Evolutionary conservation across 768 basidiomycete species (phyloP).

Genomic region (Termitomyces sp.): DNA sequence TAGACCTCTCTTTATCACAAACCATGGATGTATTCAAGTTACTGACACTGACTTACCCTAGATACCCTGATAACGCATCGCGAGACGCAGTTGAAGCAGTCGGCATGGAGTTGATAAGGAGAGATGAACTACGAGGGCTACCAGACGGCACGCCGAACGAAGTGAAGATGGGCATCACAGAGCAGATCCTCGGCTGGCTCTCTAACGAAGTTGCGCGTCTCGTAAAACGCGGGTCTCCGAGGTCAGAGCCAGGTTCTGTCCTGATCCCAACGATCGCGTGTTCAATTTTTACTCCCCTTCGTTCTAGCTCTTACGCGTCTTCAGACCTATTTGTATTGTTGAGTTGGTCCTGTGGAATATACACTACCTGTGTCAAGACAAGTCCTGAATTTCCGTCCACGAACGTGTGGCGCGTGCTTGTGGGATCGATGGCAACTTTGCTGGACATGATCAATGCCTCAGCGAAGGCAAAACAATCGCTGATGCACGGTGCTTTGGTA

Average conservation of each 20-base stretch:
- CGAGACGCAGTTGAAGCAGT: slow-evolving; percentile 67
- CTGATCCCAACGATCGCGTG: neutral
- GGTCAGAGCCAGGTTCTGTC: slow-evolving; percentile 36
- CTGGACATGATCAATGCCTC: slow-evolving; percentile 57
- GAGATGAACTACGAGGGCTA: slow-evolving; percentile 50
- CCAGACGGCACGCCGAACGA: slow-evolving; percentile 33
- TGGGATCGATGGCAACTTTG: slow-evolving; percentile 52
- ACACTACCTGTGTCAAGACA: slow-evolving; percentile 41
- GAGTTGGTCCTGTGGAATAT: slow-evolving; percentile 65
- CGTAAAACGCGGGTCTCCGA: slow-evolving; percentile 44
- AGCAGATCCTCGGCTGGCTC: slow-evolving; percentile 76
- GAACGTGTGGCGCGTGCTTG: slow-evolving; percentile 45
- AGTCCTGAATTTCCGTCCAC: slow-evolving; percentile 41
- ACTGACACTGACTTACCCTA: slow-evolving; percentile 70
- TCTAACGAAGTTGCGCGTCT: slow-evolving; percentile 58
- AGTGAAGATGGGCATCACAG: slow-evolving; percentile 52
- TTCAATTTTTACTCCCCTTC: slow-evolving; percentile 1
- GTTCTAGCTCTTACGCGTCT: slow-evolving; percentile 46
- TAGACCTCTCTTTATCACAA: slow-evolving; percentile 59
- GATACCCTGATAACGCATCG: slow-evolving; percentile 70
- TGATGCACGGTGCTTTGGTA: slow-evolving; percentile 58
- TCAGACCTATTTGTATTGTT: slow-evolving; percentile 64
- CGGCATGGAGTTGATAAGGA: slow-evolving; percentile 55
- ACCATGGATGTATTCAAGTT: slow-evolving; percentile 67
- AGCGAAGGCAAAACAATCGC: slow-evolving; percentile 45